Base-by-base conservation (phyloP, 164 flowering plant species). In the Cinnamomum chago region DNA sequence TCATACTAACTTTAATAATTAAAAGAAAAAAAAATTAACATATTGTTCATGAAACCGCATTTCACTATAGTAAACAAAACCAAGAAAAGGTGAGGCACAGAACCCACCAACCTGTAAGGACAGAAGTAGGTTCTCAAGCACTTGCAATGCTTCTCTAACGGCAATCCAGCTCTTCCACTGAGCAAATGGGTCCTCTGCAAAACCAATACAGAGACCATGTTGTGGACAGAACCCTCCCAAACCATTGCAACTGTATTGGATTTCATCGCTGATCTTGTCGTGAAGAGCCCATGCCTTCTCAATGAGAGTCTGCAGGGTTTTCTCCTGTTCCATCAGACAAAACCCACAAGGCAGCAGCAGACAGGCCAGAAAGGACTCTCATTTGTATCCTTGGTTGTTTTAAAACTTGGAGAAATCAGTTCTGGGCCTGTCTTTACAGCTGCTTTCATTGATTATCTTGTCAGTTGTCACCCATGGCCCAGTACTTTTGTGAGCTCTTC, bases 211-310 rank as follows among this genome's bases (percentile, higher is more conserved):
- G 17, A 5, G 55, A 35, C 2, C 52, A 12, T 72, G 66, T 74
- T 74, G 72, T 20, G 78, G 67, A 47, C 77, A 75, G 23, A 74
- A 73, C 7, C 78, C 62, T 52, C 78, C 67, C 33, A 60, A 70
- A 2, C 76, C 67, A 64, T 33, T 64, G 60, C 47, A 30, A 55
- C 51, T 70, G 65, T 52, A 51, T 30, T 78, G 20, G 69, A 75
- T 74, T 80, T 78, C 81, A 65, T 67, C 71, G 14, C 30, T 75
- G 64, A 78, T 65, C 23, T 35, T 50, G 18, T 83, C 75, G 62
- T 74, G 76, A 52, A 78, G 62, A 22, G 47, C 72, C 75, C 83
- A 72, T 23, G 85, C 81, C 67, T 73, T 78, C 76, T 74, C 77
- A 64, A 74, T 70, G 14, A 72, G 74, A 73, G 25, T 23, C 40